Conservation (phyloP, 306 rosid genomes). For the Abrus precatorius region DNA sequence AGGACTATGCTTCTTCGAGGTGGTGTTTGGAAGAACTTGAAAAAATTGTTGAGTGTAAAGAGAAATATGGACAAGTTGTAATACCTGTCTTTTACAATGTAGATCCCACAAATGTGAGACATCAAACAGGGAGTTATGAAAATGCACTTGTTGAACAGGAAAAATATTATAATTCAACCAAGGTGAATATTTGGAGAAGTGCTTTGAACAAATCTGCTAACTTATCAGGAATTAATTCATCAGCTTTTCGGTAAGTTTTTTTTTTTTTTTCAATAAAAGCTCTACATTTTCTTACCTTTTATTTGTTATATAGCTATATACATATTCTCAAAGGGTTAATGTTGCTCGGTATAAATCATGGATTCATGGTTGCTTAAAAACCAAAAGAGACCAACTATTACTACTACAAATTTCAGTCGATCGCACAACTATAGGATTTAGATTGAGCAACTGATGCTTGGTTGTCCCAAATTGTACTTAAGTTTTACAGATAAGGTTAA, state of each 20-base stretch:
- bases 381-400: not conserved
- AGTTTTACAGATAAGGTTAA: too few species aligned
- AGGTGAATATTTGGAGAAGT: not conserved
- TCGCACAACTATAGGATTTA: too few species aligned
- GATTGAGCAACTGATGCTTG: too few species aligned
- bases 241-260: not conserved
- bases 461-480: too few species aligned
- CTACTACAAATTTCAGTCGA: too few species aligned
- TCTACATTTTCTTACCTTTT: not conserved
- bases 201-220: not conserved
- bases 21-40: conserved; percentile 33
- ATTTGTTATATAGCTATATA: not conserved
- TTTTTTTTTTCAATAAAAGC: not conserved
- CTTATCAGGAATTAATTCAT: conserved; percentile 6
- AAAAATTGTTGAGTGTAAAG: not conserved
- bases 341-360: not conserved
- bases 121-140: not conserved
- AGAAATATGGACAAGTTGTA: not conserved
- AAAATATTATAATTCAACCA: not conserved
- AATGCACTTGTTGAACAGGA: not conserved
- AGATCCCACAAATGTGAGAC: not conserved
- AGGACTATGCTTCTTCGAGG: not conserved
- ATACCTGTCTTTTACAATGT: not conserved
- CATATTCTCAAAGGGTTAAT: too few species aligned
- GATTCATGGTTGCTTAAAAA: not conserved